Evolutionary conservation across 352 stramenopile species (phyloP).

Genomic region (Saprolegnia parasitica): DNA sequence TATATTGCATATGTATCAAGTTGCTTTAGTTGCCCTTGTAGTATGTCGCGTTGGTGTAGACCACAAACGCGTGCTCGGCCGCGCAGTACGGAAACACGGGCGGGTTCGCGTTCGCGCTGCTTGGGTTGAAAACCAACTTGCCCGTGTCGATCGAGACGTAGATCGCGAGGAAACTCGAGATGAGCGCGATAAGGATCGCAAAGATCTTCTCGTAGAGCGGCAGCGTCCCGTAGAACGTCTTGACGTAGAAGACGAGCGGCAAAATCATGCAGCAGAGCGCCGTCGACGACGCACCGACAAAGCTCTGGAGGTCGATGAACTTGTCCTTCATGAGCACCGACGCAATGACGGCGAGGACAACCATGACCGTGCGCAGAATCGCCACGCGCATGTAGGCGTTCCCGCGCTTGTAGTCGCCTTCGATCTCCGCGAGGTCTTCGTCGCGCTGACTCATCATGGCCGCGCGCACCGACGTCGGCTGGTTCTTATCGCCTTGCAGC

Average conservation of each 20-base stretch:
- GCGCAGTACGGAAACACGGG: conserved; percentile 68
- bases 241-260: conserved; percentile 40
- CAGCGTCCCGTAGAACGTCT: conserved; percentile 31
- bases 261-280: conserved; percentile 47
- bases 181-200: neutral
- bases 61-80: conserved; percentile 44
- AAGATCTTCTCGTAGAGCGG: conserved; percentile 12
- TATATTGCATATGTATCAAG: no score
- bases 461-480: neutral
- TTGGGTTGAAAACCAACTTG: conserved; percentile 20
- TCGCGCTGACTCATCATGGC: neutral
- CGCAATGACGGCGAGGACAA: conserved; percentile 36
- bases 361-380: conserved; percentile 37
- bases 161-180: conserved; percentile 4
- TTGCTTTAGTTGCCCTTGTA: conserved; percentile 21
- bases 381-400: conserved; percentile 9
- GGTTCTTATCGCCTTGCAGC: neutral
- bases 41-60: conserved; percentile 48
- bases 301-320: conserved; percentile 42
- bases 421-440: conserved; percentile 7
- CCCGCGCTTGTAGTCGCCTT: conserved; percentile 4
- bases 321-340: conserved; percentile 44
- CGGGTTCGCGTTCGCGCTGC: conserved; percentile 37
- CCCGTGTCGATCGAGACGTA: conserved; percentile 14
- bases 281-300: conserved; percentile 42